These are phyloP conservation scores for Neoscytalidium dimidiatum DNA, from an alignment of 2,329 filamentous ascomycete genomes.

Conservation along the genomic window DNA sequence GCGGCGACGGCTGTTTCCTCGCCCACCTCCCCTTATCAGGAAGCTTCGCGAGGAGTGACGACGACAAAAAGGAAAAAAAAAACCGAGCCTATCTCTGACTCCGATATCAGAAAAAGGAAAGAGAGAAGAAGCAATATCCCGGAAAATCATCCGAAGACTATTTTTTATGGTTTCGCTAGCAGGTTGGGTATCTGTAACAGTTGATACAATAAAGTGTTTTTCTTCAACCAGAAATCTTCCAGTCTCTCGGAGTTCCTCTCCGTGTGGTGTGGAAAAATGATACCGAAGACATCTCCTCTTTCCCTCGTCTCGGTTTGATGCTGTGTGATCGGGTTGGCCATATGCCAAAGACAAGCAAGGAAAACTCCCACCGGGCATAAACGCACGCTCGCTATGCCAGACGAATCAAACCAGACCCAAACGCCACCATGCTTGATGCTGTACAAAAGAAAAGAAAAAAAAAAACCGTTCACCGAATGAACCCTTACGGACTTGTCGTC, in stretches of 20 bases:
- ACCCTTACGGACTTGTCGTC: neutral
- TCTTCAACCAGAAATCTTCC: neutral
- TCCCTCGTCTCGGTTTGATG: neutral
- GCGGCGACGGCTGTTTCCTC: no score
- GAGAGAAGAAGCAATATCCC: neutral
- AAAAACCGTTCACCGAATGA: neutral
- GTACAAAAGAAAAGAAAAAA: neutral
- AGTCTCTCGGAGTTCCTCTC: neutral
- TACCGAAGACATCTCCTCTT: neutral
- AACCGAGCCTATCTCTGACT: neutral
- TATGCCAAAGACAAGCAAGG: no score
- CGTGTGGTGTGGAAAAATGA: neutral
- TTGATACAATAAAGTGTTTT: neutral
- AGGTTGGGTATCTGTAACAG: conserved; percentile 1
- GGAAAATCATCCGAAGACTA: neutral
- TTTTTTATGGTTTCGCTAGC: neutral
- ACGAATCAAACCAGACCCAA: neutral
- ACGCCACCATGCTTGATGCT: neutral
- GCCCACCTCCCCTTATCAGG: no score
- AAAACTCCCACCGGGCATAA: neutral
- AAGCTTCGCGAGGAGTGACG: no score
- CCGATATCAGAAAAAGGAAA: neutral
- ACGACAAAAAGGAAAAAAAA: no score
- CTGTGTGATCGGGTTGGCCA: neutral
- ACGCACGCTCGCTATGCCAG: neutral